Conservation (phyloP, 2,329 filamentous ascomycete genomes). For the Aureobasidium sp. region DNA sequence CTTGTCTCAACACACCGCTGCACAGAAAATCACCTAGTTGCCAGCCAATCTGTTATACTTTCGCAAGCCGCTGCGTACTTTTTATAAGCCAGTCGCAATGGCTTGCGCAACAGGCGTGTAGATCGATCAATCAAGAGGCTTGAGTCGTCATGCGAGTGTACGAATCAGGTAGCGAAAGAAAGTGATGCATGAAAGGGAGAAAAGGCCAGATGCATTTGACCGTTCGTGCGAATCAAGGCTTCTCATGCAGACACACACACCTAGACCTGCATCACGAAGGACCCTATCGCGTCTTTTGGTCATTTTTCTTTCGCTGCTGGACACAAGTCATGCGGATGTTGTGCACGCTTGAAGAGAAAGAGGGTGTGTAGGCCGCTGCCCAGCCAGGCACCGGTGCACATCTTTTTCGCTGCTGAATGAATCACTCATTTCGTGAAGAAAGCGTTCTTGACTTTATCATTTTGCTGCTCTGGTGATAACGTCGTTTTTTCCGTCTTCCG, state of each 20-base stretch:
- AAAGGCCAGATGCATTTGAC: background rate
- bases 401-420: background rate
- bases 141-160: background rate
- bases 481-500: background rate
- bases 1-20: background rate
- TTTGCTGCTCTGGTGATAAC: background rate
- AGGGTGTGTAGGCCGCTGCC: constrained; percentile 6
- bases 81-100: background rate
- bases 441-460: background rate
- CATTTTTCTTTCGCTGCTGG: background rate
- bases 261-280: background rate
- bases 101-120: background rate
- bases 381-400: constrained; percentile 6
- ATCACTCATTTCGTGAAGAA: background rate
- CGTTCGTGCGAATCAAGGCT: background rate
- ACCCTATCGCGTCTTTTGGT: constrained; percentile 3
- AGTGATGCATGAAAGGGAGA: background rate
- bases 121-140: background rate
- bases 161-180: background rate
- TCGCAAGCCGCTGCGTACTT: background rate
- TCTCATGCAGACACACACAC: background rate
- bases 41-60: constrained; percentile 1
- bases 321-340: constrained; percentile 1
- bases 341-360: background rate
- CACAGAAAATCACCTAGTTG: background rate